Base-by-base conservation (phyloP, 192 early-diverging fungal genomes). In the Umbelopsis isabellina region DNA sequence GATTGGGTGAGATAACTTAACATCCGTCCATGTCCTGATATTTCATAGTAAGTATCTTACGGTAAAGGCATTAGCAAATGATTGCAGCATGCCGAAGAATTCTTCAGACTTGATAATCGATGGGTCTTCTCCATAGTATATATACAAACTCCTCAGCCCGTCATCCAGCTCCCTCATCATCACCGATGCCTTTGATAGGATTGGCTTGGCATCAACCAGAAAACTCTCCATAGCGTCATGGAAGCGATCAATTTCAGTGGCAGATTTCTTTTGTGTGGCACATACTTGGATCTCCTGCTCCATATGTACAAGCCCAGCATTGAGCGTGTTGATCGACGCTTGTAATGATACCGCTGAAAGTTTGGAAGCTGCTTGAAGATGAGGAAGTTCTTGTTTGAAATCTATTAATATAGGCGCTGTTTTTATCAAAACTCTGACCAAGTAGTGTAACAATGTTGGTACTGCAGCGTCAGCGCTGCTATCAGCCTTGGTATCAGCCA, bases 51-150 rank as follows among this genome's bases (percentile, higher is more conserved):
- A 13, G 30, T 12, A 13, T 27, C 64, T 77, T 82, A 82, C 83
- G 41, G 72, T 75, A 50, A 87, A 84, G 33, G 79, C 72, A 22
- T 74, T 72, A 11, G 81, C 73, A 52, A 87, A 87, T 1, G 81
- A 77, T 7, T 80, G 70, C 12, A 87, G 74, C 52, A 83, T 81
- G 1, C 79, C 80, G 67, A 85, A 87, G 66, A 87, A 87, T 47
- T 85, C 86, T 73, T 87, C 86, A 8, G 83, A 77, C 52, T 85
- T 85, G 12, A 72, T 82, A 11, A 52, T 51, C 20, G 49, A 49
- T 12, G 86, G 78, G 69, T 87, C 84, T 64, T 87, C 86, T 8
- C 86, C 84, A 55, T 83, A 87, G 50, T 82, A 87, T 22, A 77
- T 51, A 27, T 85, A 72, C 12, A 87, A 52, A 23, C 77, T 41